Percentiles rank a stretch among this genome's conserved stretches.
phyloP scores from a whole-genome alignment of 2,329 filamentous ascomycete genomes.

The Blastomyces percursus region DNA sequence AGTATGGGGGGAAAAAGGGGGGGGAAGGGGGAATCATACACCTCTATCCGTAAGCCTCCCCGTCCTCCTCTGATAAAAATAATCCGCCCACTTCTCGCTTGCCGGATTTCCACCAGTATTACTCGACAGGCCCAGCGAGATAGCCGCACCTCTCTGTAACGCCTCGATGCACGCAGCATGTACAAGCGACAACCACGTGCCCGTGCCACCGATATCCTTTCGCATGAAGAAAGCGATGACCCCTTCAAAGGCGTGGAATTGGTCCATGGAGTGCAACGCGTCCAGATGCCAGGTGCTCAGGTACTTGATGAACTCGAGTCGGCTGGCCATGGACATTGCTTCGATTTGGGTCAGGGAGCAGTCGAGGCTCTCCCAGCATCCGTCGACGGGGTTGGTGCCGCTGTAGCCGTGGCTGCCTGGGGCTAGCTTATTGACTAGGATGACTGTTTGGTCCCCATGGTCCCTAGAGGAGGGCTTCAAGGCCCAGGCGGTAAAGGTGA shows the following conservation, averaged over 20 bases:
- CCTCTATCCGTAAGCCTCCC: conserved; percentile 11
- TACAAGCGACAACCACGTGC: conserved; percentile 17
- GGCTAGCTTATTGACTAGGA: neutral
- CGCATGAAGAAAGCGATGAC: conserved; percentile 18
- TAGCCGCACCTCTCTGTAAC: conserved; percentile 14
- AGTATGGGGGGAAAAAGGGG: neutral
- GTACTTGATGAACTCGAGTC: conserved; percentile 18
- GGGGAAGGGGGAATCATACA: conserved; percentile 6
- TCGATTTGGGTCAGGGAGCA: conserved; percentile 18
- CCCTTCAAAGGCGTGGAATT: conserved; percentile 17
- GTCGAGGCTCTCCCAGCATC: conserved; percentile 15
- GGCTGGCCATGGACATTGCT: conserved; percentile 14
- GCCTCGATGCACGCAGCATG: conserved; percentile 16
- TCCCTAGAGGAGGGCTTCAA: neutral
- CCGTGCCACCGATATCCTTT: conserved; percentile 13
- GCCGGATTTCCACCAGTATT: conserved; percentile 13
- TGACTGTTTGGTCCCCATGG: neutral
- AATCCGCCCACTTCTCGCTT: conserved; percentile 12
- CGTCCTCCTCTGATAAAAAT: conserved; percentile 11
- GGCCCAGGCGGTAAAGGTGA: conserved; percentile 6
- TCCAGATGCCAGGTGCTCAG: conserved; percentile 14
- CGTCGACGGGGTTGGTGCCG: conserved; percentile 5
- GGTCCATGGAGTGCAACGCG: conserved; percentile 13
- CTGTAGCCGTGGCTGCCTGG: neutral
- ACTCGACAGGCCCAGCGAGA: conserved; percentile 12